Percentiles rank a stretch among this genome's conserved stretches.
Conservation (phyloP, 2,329 filamentous ascomycete genomes). For the Pyrenochaeta sp. region DNA sequence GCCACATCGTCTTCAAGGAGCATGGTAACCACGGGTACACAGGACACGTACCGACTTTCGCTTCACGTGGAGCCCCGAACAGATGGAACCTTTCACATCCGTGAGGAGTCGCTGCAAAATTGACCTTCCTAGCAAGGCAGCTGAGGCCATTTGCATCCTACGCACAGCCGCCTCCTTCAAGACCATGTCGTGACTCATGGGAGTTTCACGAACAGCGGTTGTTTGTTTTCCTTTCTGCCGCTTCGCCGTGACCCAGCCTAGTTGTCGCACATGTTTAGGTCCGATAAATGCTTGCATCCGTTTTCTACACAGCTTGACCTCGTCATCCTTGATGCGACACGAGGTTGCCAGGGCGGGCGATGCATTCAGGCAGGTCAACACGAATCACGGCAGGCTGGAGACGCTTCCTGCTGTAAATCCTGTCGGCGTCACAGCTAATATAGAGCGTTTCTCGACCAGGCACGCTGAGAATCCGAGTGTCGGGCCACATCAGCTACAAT, state of each 20-base stretch:
- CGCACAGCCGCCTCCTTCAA: constrained; percentile 16
- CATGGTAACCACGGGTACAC: constrained; percentile 11
- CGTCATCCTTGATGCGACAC: constrained; percentile 11
- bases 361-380: constrained; percentile 15
- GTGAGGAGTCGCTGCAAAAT: constrained; percentile 23
- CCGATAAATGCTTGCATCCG: constrained; percentile 18
- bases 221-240: constrained; percentile 26
- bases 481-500: constrained; percentile 28
- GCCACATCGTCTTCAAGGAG: constrained; percentile 12
- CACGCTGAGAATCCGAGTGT: constrained; percentile 28
- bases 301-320: constrained; percentile 5
- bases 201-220: constrained; percentile 21
- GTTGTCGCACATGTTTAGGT: constrained; percentile 25
- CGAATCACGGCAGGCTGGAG: constrained; percentile 21
- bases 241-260: constrained; percentile 20
- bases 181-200: constrained; percentile 20
- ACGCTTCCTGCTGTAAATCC: constrained; percentile 27
- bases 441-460: constrained; percentile 29
- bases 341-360: constrained; percentile 9
- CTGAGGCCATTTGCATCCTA: constrained; percentile 18
- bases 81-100: constrained; percentile 21
- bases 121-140: constrained; percentile 18
- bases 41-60: constrained; percentile 20
- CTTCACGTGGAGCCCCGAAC: constrained; percentile 14
- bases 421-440: constrained; percentile 32